Evolutionary conservation across 2,329 filamentous ascomycete species (phyloP), one percentile per base, ranked within the genome.

Genomic region (Aureobasidium sp.): DNA sequence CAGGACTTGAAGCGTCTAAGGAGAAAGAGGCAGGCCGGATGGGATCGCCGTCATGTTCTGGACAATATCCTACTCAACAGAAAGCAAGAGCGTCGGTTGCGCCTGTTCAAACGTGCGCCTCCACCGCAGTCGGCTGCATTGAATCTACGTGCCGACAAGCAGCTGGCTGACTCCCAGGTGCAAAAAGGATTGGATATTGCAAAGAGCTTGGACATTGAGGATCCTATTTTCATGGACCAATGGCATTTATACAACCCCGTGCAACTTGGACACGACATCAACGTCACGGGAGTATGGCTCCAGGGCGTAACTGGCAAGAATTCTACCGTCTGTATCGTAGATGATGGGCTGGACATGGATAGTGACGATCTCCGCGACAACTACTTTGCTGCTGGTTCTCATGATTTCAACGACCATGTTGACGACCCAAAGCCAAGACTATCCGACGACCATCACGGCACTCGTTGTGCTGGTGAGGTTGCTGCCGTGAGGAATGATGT

Each of bases 261-360:
- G 6, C 86, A 96, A 68, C 72, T 85, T 0, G 93, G 92, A 6
- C 90, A 97, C 75, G 94, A 99, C 73, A 84, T 99, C 70, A 99
- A 99, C 70, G 91, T 97, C n/a, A 96, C 91, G 0, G 91, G 87
- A 14, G 82, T 97, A 6, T 99, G 94, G 94, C 73, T 90, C 68
- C 85, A 94, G 68, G 93, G 92, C 5, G 87, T 97, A 62, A 97
- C 93, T 0, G 94, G 94, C 60, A 85, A 90, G 69, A 93, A 93
- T 64, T 84, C 89, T 20, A 96, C 90, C 1, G 91, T 96, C 2
- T 93, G 93, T 61, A 94, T 99, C 68, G 90, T 99, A 3, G 94
- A 99, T 70, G 94, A 99, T 75, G 94, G 94, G 0, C 76, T 99
- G 67, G 94, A 99, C 71, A 94, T 99, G 88, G 85, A 96, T 77